These are phyloP conservation scores for Saksenaea oblongispora DNA, from an alignment of 371 early-diverging fungal genomes.

Conservation along the genomic window DNA sequence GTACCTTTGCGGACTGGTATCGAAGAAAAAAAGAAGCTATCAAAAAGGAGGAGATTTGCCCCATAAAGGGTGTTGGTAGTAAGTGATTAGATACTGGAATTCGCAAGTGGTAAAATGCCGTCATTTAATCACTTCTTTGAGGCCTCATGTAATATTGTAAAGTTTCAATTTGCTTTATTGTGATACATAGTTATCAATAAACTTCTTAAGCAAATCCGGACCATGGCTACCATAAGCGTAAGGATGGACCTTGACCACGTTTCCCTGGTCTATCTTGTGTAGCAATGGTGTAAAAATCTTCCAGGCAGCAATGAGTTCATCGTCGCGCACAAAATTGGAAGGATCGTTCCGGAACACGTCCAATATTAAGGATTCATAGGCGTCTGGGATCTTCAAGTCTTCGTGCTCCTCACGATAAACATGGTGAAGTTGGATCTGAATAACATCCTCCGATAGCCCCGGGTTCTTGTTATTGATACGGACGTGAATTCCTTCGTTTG, in stretches of 20 bases:
- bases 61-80: too few species aligned
- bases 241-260: slow-evolving; percentile 63
- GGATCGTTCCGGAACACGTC: slow-evolving; percentile 92
- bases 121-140: too few species aligned
- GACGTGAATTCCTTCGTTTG: slow-evolving; percentile 96
- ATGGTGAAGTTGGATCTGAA: slow-evolving; percentile 90
- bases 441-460: slow-evolving; percentile 66
- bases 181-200: slow-evolving; percentile 73
- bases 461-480: slow-evolving; percentile 96
- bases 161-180: slow-evolving; percentile 24
- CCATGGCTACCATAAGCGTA: slow-evolving; percentile 93
- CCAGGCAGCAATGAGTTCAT: slow-evolving; percentile 97
- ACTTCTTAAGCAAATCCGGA: slow-evolving; percentile 74
- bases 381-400: slow-evolving; percentile 90
- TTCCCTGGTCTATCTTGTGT: slow-evolving; percentile 79
- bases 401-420: slow-evolving; percentile 86
- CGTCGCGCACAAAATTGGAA: slow-evolving; percentile 96
- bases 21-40: too few species aligned
- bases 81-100: too few species aligned
- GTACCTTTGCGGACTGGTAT: too few species aligned
- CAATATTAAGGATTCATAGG: slow-evolving; percentile 92
- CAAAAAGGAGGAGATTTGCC: too few species aligned
- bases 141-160: neutral
- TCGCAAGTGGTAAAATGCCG: too few species aligned
- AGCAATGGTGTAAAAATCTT: slow-evolving; percentile 95